Base-by-base conservation (phyloP, 768 basidiomycete genomes). In the Xerocomellus intermedius region DNA sequence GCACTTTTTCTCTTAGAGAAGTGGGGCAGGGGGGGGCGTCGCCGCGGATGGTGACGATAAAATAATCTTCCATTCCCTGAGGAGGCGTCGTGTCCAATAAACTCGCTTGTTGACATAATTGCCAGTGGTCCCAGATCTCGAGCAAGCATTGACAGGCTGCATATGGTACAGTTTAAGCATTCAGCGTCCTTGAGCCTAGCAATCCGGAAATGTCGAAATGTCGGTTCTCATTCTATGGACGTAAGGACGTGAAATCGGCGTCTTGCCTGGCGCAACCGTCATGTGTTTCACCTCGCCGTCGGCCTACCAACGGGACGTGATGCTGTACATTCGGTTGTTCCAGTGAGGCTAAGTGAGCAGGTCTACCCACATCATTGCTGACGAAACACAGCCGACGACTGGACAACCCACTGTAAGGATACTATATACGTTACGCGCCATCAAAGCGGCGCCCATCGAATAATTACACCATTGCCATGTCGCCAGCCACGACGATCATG, bases 21-120 rank as follows among this genome's bases (percentile, higher is more conserved):
- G 69, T 98, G 96, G 95, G 94, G 95, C 26, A 89, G 86, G 64
- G 90, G 89, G 26, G 83, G 84, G 21, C 77, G 81, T 54, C 77
- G 77, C 54, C 77, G 86, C n/a, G 80, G 81, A 17, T 84, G 84
- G 82, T 86, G 58, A 73, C 30, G 28, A 39, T 32, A 19, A 21
- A 21, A 17, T 10, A 45, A 36, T 42, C 42, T 47, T 52, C 22
- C 33, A 36, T 55, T 52, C 19, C 42, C 47, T 8, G 5, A 30
- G 14, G 41, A 24, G 26, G 51, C 3, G 21, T 17, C 54, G 37
- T 54, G 50, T 57, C 56, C 19, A 45, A 37, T 52, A 55, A 35
- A 49, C 13, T 48, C 37, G 33, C 45, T 51, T 36, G 37, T 59
- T 56, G 51, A 57, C 52, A 47, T 49, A 44, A 59, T 60, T 17